Percentiles rank a stretch among this genome's conserved stretches.
Evolutionary conservation across 371 early-diverging fungal species (phyloP).

Genomic region (Apophysomyces sp.): DNA sequence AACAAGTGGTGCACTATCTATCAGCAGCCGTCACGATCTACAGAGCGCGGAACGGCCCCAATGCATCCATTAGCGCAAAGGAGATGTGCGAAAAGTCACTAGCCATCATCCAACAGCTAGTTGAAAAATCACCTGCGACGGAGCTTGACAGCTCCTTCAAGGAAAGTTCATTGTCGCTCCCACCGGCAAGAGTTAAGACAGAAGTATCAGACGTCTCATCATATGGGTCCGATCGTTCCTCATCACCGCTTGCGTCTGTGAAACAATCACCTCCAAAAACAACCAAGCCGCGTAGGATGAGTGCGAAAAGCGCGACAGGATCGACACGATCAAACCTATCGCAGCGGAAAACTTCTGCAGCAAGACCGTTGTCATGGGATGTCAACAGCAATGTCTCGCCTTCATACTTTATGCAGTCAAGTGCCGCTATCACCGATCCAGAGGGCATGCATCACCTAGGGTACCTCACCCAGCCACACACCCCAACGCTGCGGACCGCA

Average conservation of each 20-base stretch:
- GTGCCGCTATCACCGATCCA: not conserved
- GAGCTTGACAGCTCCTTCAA: constrained; percentile 7
- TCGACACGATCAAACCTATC: not conserved
- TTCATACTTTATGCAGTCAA: not conserved
- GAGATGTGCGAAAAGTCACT: constrained; percentile 13
- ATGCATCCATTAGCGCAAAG: not conserved
- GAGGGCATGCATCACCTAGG: not conserved
- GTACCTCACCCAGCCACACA: not conserved
- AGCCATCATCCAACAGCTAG: constrained; percentile 8
- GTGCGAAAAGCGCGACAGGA: not conserved
- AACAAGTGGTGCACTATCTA: constrained; percentile 41
- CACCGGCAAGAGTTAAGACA: not conserved
- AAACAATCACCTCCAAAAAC: not conserved
- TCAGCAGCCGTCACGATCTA: constrained; percentile 39
- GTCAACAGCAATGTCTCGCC: not conserved
- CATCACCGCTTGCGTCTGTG: not conserved
- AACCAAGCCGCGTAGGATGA: not conserved
- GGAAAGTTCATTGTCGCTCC: not conserved
- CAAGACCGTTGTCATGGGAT: not conserved
- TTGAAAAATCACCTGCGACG: constrained; percentile 17
- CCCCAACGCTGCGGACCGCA: not conserved
- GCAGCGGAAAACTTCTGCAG: not conserved
- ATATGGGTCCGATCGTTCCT: not conserved
- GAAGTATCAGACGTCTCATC: not conserved
- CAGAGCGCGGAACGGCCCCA: constrained; percentile 6